Base-by-base conservation (phyloP, 2,329 filamentous ascomycete species). In the Fusarium coffeatum region DNA sequence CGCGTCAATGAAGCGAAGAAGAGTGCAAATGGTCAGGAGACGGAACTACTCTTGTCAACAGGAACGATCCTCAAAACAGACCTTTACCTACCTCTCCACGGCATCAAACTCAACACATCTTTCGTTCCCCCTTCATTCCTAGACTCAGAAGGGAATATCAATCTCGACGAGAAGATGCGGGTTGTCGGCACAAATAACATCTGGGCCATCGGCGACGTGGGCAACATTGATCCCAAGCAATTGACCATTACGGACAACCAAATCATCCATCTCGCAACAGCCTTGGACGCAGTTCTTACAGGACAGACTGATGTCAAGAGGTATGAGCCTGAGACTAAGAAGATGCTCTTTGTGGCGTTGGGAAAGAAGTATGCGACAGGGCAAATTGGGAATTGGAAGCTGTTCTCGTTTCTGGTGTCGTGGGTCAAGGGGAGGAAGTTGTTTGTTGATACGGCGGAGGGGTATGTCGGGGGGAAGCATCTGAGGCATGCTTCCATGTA, bases 81-180 rank as follows among this genome's bases (percentile, higher is more conserved):
- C 20, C 70, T 85, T 34, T 81, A 84, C 71, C 75, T 87, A 5
- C 83, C 85, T 1, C 79, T 84, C 0, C 79, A 80, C 58, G 85
- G 85, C 40, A 61, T 82, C 16, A 60, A 71, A 2, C 76, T 80
- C 49, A 87, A 87, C 73, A 82, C 80, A 0, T 68, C 73, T 0
- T 85, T 84, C 57, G 58, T 81, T 13, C 80, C 83, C 0, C 41
- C 60, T 0, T 45, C 69, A 2, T 73, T 83, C 46, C 64, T 81
- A 6, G 80, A 81, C 34, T 42, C 65, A 3, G 23, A 55, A 0
- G 78, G 80, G 1, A 79, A 76, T 27, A 48, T 85, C 18, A 73
- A 74, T 6, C 76, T 81, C 15, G 78, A 80, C 42, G 58, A 68
- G 2, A 74, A 72, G 40, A 71, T 84, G 60, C 77, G 76, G n/a